Evolutionary conservation across 2,329 filamentous ascomycete species (phyloP).

Genomic region (Colletotrichum noveboracense): DNA sequence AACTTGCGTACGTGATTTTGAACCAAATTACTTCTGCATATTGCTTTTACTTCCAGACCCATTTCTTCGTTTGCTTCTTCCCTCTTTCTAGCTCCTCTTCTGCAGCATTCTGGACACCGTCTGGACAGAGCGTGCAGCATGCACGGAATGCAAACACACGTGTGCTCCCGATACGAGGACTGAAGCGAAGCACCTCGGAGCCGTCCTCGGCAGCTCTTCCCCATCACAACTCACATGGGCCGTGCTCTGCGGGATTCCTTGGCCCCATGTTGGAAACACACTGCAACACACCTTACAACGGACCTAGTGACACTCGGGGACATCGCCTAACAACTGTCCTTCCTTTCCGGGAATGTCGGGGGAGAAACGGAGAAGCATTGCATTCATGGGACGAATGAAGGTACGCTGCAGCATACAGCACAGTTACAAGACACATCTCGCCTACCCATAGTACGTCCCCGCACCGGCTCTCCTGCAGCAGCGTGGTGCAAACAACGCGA

Average conservation of each 20-base stretch:
- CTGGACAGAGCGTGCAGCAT: background rate
- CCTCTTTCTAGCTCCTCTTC: background rate
- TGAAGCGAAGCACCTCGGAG: background rate
- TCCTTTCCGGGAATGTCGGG: background rate
- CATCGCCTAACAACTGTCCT: background rate
- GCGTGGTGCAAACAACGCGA: background rate
- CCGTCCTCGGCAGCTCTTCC: background rate
- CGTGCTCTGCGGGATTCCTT: background rate
- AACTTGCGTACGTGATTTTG: background rate
- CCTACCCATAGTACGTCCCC: background rate
- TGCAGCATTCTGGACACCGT: background rate
- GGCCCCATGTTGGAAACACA: constrained; percentile 6
- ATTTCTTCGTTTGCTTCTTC: background rate
- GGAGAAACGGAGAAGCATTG: background rate
- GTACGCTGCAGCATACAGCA: background rate
- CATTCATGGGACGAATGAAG: background rate
- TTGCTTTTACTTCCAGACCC: background rate
- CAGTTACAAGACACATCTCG: background rate
- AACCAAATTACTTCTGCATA: background rate
- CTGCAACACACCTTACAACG: background rate
- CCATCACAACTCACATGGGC: background rate
- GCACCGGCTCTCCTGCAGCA: background rate
- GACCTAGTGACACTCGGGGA: background rate
- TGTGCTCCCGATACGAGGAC: background rate
- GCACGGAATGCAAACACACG: background rate